These are phyloP conservation scores for Mortierella sp. DNA, from an alignment of 371 early-diverging fungal species.

Conservation along the genomic window DNA sequence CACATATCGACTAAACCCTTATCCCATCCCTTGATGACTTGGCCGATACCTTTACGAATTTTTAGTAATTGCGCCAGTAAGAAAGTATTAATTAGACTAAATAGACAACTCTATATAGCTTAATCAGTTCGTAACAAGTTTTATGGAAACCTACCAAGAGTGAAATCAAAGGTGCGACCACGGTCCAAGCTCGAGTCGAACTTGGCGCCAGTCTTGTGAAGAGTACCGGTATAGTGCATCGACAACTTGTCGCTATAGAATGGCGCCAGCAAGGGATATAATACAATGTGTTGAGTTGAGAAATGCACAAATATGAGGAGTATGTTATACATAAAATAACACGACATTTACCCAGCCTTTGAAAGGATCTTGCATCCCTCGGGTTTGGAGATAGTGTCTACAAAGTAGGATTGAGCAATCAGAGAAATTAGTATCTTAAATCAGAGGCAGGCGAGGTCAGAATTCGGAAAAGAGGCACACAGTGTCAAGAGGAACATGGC, in stretches of 20 bases:
- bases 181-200: constrained; percentile 86
- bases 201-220: constrained; percentile 76
- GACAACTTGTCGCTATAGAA: constrained; percentile 69
- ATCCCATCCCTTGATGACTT: constrained; percentile 85
- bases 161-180: constrained; percentile 79
- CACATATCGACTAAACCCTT: constrained; percentile 88
- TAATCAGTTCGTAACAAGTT: not conserved
- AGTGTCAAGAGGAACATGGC: not conserved
- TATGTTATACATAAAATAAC: too few relatives aligned
- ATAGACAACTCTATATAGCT: not conserved
- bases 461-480: not conserved
- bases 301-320: not conserved
- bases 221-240: constrained; percentile 88
- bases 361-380: constrained; percentile 28
- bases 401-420: not conserved
- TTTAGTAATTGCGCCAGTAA: not conserved
- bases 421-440: not conserved
- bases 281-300: not conserved
- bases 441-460: not conserved
- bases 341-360: constrained; percentile 40
- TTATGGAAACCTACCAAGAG: constrained; percentile 62
- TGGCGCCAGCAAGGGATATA: constrained; percentile 3
- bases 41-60: constrained; percentile 57
- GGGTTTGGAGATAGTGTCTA: constrained; percentile 36
- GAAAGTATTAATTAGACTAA: not conserved